These are phyloP conservation scores for Podospora conica DNA, from an alignment of 495 filamentous ascomycete species.

Conservation along the genomic window DNA sequence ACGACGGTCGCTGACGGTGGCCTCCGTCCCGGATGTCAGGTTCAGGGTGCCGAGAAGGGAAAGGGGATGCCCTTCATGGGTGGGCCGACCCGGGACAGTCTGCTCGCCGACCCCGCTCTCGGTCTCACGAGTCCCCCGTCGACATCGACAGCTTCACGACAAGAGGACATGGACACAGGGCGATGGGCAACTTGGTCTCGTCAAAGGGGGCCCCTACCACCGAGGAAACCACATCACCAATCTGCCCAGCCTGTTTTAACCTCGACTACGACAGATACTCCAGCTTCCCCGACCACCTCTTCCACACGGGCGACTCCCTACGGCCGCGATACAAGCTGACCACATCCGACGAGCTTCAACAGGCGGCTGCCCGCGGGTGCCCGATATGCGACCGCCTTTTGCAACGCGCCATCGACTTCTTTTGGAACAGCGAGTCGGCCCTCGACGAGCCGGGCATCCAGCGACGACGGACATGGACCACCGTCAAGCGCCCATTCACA, in stretches of 20 bases:
- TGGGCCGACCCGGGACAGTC: background rate
- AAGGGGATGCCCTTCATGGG: background rate
- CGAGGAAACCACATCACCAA: background rate
- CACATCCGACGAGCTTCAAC: background rate
- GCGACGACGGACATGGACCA: background rate
- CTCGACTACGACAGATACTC: conserved; percentile 4
- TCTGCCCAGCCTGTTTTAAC: conserved; percentile 2
- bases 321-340: conserved; percentile 4
- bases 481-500: background rate
- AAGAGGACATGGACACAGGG: background rate
- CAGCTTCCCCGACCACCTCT: background rate
- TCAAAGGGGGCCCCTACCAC: background rate
- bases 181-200: background rate
- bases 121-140: too few species aligned
- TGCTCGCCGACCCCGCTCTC: background rate
- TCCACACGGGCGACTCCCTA: background rate
- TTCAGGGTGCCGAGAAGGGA: background rate
- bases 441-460: background rate
- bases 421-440: conserved; percentile 5
- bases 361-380: conserved; percentile 4
- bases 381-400: background rate
- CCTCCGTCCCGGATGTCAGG: background rate
- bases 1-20: background rate
- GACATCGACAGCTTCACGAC: background rate
- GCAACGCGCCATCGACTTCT: conserved; percentile 7